Evolutionary conservation across 2,329 filamentous ascomycete genomes (phyloP).

Genomic region (Penicillium sp.): DNA sequence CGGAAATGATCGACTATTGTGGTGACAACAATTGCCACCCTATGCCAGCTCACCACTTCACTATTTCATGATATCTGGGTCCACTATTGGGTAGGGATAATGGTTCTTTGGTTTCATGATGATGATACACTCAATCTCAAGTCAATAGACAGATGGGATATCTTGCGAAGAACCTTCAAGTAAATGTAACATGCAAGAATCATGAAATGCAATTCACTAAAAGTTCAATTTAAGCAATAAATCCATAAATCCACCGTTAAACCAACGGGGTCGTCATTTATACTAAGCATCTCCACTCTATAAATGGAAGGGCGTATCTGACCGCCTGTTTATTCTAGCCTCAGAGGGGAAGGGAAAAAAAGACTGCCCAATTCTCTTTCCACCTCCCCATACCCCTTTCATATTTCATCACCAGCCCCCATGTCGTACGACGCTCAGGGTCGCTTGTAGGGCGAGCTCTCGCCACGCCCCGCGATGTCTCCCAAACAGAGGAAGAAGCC

Average conservation of each 20-base stretch:
- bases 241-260: neutral
- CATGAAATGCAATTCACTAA: neutral
- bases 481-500: conserved; percentile 46
- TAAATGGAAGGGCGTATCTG: conserved; percentile 19
- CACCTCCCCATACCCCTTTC: conserved; percentile 1
- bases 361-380: conserved; percentile 6
- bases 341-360: conserved; percentile 4
- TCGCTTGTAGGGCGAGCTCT: conserved; percentile 29
- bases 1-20: neutral
- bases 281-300: conserved; percentile 12
- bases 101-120: neutral
- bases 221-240: neutral
- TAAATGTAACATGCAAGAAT: neutral
- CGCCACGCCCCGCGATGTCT: conserved; percentile 45
- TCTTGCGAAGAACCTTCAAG: neutral
- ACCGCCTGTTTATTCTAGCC: conserved; percentile 25
- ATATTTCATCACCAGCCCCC: neutral
- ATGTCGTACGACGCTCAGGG: conserved; percentile 20
- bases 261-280: conserved; percentile 6
- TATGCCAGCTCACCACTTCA: conserved; percentile 3
- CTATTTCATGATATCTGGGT: conserved; percentile 1
- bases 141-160: neutral
- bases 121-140: neutral
- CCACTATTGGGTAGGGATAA: conserved; percentile 12
- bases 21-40: conserved; percentile 6